These are phyloP conservation scores for Thelephora terrestris DNA, from an alignment of 1,284 basidiomycete genomes.

Conservation along the genomic window DNA sequence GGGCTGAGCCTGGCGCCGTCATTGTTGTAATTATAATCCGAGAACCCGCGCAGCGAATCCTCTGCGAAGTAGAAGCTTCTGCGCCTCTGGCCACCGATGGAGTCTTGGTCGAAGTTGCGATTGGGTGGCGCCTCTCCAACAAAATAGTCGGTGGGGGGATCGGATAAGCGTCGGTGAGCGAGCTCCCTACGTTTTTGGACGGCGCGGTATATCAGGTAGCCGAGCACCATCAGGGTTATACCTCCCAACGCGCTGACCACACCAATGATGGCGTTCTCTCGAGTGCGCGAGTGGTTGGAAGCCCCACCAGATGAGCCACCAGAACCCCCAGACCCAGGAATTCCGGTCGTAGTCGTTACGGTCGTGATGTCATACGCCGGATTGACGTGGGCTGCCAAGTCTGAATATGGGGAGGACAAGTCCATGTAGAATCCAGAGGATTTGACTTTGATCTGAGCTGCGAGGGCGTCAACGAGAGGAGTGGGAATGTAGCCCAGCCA, in stretches of 20 bases:
- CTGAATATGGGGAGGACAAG: slow-evolving; percentile 24
- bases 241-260: slow-evolving; percentile 67
- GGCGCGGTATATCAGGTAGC: slow-evolving; percentile 51
- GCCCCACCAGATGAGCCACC: slow-evolving; percentile 5
- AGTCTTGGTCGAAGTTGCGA: slow-evolving; percentile 65
- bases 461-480: slow-evolving; percentile 36
- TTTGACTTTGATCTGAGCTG: slow-evolving; percentile 42
- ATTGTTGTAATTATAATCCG: slow-evolving; percentile 12
- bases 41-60: slow-evolving; percentile 58
- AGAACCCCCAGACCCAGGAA: slow-evolving; percentile 16
- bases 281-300: slow-evolving; percentile 24
- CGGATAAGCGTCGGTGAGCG: slow-evolving; percentile 52
- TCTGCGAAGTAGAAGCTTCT: slow-evolving; percentile 78
- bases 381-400: slow-evolving; percentile 53
- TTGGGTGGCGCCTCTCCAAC: slow-evolving; percentile 41
- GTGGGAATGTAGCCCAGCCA: slow-evolving; percentile 52
- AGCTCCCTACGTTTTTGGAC: slow-evolving; percentile 49
- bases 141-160: slow-evolving; percentile 26
- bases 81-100: slow-evolving; percentile 56
- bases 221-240: slow-evolving; percentile 55
- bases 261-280: slow-evolving; percentile 73
- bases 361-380: slow-evolving; percentile 44
- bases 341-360: slow-evolving; percentile 24
- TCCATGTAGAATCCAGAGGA: slow-evolving; percentile 52
- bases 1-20: slow-evolving; percentile 12